Evolutionary conservation across 2,329 filamentous ascomycete genomes (phyloP).

Genomic region (Alternaria angustiovoidea): DNA sequence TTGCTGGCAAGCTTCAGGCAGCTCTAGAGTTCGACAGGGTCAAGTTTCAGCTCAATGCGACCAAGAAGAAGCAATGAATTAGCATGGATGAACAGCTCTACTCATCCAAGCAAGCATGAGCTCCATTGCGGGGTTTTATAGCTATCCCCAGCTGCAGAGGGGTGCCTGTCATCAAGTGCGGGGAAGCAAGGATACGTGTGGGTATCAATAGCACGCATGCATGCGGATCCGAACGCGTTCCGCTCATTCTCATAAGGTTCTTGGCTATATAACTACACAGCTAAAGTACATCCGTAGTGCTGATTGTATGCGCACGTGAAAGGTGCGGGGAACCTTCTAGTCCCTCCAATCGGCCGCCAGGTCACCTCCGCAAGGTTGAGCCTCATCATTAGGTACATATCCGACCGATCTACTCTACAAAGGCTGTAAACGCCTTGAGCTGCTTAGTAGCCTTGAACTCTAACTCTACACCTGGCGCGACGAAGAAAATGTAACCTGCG

Average conservation of each 20-base stretch:
- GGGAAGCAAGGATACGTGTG: slow-evolving; percentile 39
- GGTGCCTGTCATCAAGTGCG: slow-evolving; percentile 30
- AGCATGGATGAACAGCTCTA: background rate
- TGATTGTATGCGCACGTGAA: background rate
- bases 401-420: slow-evolving; percentile 47
- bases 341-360: slow-evolving; percentile 28
- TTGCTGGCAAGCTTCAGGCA: background rate
- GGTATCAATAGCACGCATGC: slow-evolving; percentile 19
- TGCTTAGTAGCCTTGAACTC: slow-evolving; percentile 55
- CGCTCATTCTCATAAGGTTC: slow-evolving; percentile 4
- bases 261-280: slow-evolving; percentile 1
- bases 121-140: slow-evolving; percentile 37
- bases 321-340: slow-evolving; percentile 27
- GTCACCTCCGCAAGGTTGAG: slow-evolving; percentile 22
- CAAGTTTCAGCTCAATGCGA: background rate
- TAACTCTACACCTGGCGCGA: slow-evolving; percentile 65
- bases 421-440: slow-evolving; percentile 60
- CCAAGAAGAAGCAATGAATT: background rate
- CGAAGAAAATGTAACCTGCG: slow-evolving; percentile 71
- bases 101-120: background rate
- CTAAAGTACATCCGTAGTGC: slow-evolving; percentile 2
- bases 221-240: slow-evolving; percentile 38
- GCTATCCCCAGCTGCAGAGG: slow-evolving; percentile 23
- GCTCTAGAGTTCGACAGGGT: background rate
- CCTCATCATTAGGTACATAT: slow-evolving; percentile 13